Evolutionary conservation across 1,284 basidiomycete species (phyloP).

Genomic region (Trichosporon ovoides): DNA sequence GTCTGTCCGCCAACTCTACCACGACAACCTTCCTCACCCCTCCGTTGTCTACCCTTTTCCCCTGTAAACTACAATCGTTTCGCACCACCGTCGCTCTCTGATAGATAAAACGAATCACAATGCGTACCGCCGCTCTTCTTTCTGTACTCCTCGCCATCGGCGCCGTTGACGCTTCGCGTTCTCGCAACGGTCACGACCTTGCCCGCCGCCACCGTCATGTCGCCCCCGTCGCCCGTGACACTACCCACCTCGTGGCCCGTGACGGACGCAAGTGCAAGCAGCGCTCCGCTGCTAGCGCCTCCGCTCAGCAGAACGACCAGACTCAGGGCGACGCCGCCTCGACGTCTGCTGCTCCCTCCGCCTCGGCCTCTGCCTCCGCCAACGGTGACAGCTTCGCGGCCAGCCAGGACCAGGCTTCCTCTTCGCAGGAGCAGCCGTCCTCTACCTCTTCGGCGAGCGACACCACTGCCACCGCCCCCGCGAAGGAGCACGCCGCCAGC

Average conservation of each 20-base stretch:
- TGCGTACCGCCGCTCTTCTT: background rate
- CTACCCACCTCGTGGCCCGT: too few relatives aligned
- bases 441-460: background rate
- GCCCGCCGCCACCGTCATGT: background rate
- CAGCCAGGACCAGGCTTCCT: background rate
- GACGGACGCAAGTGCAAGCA: background rate
- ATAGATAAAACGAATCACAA: background rate
- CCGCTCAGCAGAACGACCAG: background rate
- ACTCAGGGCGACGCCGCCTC: background rate
- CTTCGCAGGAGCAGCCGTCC: background rate
- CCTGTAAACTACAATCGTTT: constrained; percentile 7
- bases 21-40: background rate
- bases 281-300: background rate
- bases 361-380: too few relatives aligned
- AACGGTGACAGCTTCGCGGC: too few relatives aligned
- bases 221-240: background rate
- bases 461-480: background rate
- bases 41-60: background rate
- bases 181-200: background rate
- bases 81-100: background rate
- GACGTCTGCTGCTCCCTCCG: too few relatives aligned
- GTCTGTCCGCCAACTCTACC: background rate
- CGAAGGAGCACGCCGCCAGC: background rate
- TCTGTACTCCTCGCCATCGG: background rate
- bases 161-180: background rate